Evolutionary conservation across 805 yeast species (phyloP), one percentile per base, ranked within the genome.

Genomic region (Kurtzmaniella fragi): DNA sequence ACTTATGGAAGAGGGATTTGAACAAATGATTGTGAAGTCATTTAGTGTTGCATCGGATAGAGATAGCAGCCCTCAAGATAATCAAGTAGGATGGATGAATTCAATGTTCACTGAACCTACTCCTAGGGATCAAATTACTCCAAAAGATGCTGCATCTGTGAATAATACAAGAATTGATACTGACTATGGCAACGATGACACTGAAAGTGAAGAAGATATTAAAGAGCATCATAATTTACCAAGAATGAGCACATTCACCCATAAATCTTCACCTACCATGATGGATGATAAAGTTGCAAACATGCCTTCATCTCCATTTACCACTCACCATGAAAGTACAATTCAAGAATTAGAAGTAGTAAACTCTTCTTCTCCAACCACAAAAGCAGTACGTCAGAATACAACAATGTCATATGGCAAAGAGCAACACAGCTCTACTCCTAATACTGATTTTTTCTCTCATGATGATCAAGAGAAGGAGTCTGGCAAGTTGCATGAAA

Each of bases 251-350:
- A 55, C 62, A 5, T 63, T 64, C 36, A 52, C 48, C 9, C 44
- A 47, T 17, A 50, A 46, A 37, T 44, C 57, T 4, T 57, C 67
- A 3, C 55, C 67, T 5, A 42, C 50, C 9, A 40, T 37, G 20
- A 9, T 31, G 4, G 41, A 50, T 27, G 41, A 44, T 31, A 45
- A 43, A 8, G 61, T 54, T 10, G 49, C 49, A 13, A 63, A 62
- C 42, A 64, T 64, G 70, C 70, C 71, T 1, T 64, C 71, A 5
- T 66, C 71, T 12, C 72, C 71, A 17, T 54, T 63, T 16, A 49
- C 62, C 20, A 48, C 56, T 13, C 30, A 46, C 17, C 6, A n/a
- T 14, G 30, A 14, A 12, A 33, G 29, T 9, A 14, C 15, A 5
- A 15, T 15, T 3, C 17, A 6, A 14, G 28, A 17, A 16, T 6